Evolutionary conservation across 2,329 filamentous ascomycete genomes (phyloP).

Genomic region (Trematosphaeria pertusa): DNA sequence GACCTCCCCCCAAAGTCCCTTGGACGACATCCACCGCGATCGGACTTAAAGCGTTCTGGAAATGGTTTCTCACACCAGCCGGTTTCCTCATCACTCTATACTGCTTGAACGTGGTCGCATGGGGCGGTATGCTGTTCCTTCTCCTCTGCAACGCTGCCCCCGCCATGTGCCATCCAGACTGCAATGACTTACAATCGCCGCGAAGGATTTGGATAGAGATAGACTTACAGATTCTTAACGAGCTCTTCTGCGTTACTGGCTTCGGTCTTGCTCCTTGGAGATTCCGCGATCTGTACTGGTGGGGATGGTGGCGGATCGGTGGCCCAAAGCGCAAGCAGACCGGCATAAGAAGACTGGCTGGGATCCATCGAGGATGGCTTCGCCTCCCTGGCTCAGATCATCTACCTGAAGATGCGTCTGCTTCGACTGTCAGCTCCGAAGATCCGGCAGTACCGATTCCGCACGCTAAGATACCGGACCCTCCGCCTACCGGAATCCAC

Average conservation of each 20-base stretch:
- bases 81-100: slow-evolving; percentile 82
- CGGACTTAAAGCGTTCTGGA: slow-evolving; percentile 68
- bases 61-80: slow-evolving; percentile 75
- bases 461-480: slow-evolving; percentile 65
- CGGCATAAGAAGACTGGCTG: slow-evolving; percentile 72
- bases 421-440: slow-evolving; percentile 37
- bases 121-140: slow-evolving; percentile 91
- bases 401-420: slow-evolving; percentile 48
- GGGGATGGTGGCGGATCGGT: slow-evolving; percentile 67
- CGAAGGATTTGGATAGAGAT: slow-evolving; percentile 86
- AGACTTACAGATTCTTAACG: slow-evolving; percentile 83
- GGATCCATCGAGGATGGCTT: slow-evolving; percentile 78
- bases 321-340: slow-evolving; percentile 53
- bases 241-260: slow-evolving; percentile 84
- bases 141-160: slow-evolving; percentile 77
- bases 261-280: slow-evolving; percentile 87
- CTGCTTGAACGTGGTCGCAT: slow-evolving; percentile 81
- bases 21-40: slow-evolving; percentile 66
- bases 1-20: slow-evolving; percentile 54
- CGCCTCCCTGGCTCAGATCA: slow-evolving; percentile 71
- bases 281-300: slow-evolving; percentile 78
- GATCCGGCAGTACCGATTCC: slow-evolving; percentile 68
- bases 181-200: slow-evolving; percentile 76
- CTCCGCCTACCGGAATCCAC: slow-evolving; percentile 74
- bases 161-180: slow-evolving; percentile 74